phyloP scores from a whole-genome alignment of 306 rosid genomes.

The Cucurbita maxima region DNA sequence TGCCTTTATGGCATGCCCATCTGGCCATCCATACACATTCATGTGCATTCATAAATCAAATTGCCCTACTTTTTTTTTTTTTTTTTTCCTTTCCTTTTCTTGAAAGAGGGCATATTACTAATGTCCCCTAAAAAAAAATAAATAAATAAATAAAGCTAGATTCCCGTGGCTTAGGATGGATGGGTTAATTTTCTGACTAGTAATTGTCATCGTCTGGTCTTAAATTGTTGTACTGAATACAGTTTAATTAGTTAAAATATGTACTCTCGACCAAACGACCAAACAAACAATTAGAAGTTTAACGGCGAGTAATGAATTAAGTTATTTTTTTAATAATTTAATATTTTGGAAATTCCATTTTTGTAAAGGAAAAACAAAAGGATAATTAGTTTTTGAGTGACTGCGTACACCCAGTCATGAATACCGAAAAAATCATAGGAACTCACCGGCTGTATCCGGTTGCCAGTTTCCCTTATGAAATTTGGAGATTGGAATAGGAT shows the following conservation, averaged over 20 bases:
- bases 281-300: no score
- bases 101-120: neutral
- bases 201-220: no score
- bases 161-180: constrained; percentile 24
- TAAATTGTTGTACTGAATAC: no score
- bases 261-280: no score
- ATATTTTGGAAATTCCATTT: neutral
- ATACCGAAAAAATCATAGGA: neutral
- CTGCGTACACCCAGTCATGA: constrained; percentile 26
- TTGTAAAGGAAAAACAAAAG: neutral
- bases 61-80: neutral
- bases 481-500: constrained; percentile 10
- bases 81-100: neutral
- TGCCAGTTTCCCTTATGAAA: constrained; percentile 7
- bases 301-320: no score
- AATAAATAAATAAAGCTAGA: constrained; percentile 9
- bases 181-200: constrained; percentile 5
- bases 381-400: constrained; percentile 12
- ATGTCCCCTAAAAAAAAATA: constrained; percentile 13
- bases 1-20: constrained; percentile 56
- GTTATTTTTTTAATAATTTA: no score
- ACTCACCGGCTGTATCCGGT: constrained; percentile 24
- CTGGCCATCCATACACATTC: constrained; percentile 52
- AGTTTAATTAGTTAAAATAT: no score
- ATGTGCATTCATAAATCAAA: constrained; percentile 57